Conservation (phyloP, 352 stramenopile species). For the Globisporangium solare region DNA sequence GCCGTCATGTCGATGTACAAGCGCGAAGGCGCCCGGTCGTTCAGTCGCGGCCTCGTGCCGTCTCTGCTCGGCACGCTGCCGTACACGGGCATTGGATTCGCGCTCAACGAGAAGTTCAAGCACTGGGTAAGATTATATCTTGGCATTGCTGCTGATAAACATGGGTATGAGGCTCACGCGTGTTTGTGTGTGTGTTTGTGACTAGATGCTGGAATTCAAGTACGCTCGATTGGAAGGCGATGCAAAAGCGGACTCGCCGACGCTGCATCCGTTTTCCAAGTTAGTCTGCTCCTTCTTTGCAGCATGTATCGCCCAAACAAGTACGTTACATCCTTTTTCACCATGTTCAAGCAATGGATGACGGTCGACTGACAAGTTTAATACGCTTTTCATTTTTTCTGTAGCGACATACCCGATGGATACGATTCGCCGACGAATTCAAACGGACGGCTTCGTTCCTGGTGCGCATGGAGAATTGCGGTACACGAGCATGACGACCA, state of each 20-base stretch:
- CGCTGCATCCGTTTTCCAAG: constrained; percentile 72
- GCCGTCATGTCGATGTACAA: constrained; percentile 76
- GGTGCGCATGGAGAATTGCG: constrained; percentile 32
- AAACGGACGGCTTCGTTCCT: constrained; percentile 77
- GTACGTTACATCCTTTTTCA: constrained; percentile 23
- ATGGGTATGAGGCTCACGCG: neutral
- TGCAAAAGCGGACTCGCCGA: constrained; percentile 14
- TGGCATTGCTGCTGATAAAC: neutral
- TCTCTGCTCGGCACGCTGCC: constrained; percentile 79
- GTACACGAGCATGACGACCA: constrained; percentile 69
- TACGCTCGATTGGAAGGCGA: constrained; percentile 26
- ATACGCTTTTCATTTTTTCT: neutral
- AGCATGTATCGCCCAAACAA: constrained; percentile 79
- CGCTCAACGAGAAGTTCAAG: constrained; percentile 82
- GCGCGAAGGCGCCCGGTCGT: constrained; percentile 58
- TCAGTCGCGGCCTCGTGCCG: constrained; percentile 65
- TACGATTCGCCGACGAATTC: constrained; percentile 77
- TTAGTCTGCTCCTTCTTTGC: constrained; percentile 83
- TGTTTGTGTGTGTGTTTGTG: neutral
- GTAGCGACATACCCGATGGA: constrained; percentile 83
- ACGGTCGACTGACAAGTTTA: too few relatives aligned
- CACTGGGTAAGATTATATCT: constrained; percentile 35
- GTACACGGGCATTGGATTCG: constrained; percentile 85
- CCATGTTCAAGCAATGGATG: neutral
- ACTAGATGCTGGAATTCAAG: constrained; percentile 47